A percentile compares a stretch with the other conserved stretches of the same genome.
These are phyloP conservation scores for Hemisphaericaspora xylofermentans DNA, from an alignment of 1,139 yeast species.

Conservation along the genomic window DNA sequence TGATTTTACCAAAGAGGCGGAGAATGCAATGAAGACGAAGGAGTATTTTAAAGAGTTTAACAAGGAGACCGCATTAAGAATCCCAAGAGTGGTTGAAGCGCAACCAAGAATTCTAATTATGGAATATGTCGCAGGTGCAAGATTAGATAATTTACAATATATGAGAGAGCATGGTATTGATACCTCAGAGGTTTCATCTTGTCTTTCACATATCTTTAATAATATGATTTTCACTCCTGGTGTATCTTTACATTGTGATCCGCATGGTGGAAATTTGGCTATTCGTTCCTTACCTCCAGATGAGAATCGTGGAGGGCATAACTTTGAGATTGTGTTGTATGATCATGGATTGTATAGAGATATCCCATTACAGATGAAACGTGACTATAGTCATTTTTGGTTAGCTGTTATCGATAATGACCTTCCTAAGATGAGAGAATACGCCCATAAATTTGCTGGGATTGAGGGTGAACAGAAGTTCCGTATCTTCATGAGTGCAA, in stretches of 20 bases:
- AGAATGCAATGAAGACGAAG: slow-evolving; percentile 69
- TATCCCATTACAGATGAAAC: slow-evolving; percentile 72
- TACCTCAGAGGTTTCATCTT: slow-evolving; percentile 75
- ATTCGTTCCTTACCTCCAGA: slow-evolving; percentile 45
- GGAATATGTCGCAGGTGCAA: slow-evolving; percentile 83
- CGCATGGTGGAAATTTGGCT: slow-evolving; percentile 96
- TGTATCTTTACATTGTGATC: slow-evolving; percentile 94
- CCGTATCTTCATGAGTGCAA: slow-evolving; percentile 85
- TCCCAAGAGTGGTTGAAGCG: slow-evolving; percentile 73
- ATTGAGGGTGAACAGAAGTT: slow-evolving; percentile 72
- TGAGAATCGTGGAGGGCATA: slow-evolving; percentile 47
- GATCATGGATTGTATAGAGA: slow-evolving; percentile 94
- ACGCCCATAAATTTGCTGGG: slow-evolving; percentile 81
- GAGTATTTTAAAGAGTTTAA: slow-evolving; percentile 60
- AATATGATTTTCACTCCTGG: slow-evolving; percentile 93
- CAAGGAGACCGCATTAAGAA: slow-evolving; percentile 67
- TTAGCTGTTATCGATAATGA: slow-evolving; percentile 77
- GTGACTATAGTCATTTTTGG: slow-evolving; percentile 92
- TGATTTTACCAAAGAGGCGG: slow-evolving; percentile 84
- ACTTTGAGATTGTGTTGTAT: slow-evolving; percentile 86
- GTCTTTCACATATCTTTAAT: slow-evolving; percentile 87
- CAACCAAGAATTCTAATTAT: slow-evolving; percentile 72
- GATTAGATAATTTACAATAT: slow-evolving; percentile 75
- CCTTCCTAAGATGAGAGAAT: slow-evolving; percentile 60
- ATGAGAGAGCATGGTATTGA: slow-evolving; percentile 63